Base-by-base conservation (phyloP, 164 flowering plant species). In the Tetrastigma voinierianum region DNA sequence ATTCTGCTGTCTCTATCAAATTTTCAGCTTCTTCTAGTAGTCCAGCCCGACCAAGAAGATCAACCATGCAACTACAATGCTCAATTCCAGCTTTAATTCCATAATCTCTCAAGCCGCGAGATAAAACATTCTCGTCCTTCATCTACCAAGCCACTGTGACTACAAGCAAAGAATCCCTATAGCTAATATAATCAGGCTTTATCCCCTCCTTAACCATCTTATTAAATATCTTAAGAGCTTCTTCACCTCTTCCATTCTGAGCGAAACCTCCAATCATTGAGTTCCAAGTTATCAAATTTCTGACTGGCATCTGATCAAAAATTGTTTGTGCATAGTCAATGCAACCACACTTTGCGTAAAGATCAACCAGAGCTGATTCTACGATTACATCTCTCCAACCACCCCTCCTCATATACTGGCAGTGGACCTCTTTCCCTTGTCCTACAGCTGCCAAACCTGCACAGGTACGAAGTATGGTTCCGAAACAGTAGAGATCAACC, bases 331-430 rank as follows among this genome's bases (percentile, higher is more conserved):
- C 96, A 73, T 79, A 86, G 53, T 84, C 82, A 6, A 88, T 71
- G 49, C 58, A 78, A 5, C 98, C 98, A 71, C 95, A 86, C 76
- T 90, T 91, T 19, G 96, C 88, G 76, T 94, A 94, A 47, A 94
- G 80, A 79, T 86, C 96, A 72, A 94, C 88, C 43, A 94, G 74
- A 73, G 98, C 96, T 17, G 96, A 91, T 69, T 91, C 97, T n/a
- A 86, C 83, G 46, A 94, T 76, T 14, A 90, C 80, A 77, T 90
- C 83, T 51, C 76, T 74, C 83, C 82, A 75, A 20, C 86, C 78
- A 18, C 84, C 83, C 59, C 74, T 85, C 69, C 87, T 87, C 61
- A 94, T 57, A 71, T 89, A 91, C 76, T 83, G 95, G 76, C 96
- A 87, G 54, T 91, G 98, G 12, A 91, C 82, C 78, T 94, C 96